These are phyloP conservation scores for Pueraria montana DNA, from an alignment of 306 rosid species.

Conservation along the genomic window DNA sequence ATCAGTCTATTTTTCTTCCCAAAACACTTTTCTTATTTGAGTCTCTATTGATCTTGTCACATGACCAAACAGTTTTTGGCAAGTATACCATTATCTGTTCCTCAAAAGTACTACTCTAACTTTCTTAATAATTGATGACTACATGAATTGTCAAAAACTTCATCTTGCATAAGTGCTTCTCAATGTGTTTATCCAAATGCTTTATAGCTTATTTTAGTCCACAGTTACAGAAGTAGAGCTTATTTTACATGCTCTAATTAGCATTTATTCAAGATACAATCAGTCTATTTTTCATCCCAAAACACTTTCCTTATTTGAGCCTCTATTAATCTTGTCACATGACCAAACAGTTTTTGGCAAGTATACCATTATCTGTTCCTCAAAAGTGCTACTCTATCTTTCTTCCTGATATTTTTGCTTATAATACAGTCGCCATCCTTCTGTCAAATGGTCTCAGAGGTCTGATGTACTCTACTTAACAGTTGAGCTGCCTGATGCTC, in stretches of 20 bases:
- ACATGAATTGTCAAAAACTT: not conserved
- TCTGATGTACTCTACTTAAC: conserved; percentile 63
- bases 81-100: not conserved
- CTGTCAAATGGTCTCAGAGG: conserved; percentile 76
- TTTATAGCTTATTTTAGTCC: not conserved
- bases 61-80: not conserved
- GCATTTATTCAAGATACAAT: not conserved
- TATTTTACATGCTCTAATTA: not conserved
- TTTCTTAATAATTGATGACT: not conserved
- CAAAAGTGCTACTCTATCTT: not conserved
- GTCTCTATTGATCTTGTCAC: not conserved
- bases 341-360: not conserved
- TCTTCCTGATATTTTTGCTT: not conserved
- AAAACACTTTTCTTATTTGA: not conserved
- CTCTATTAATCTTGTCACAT: not conserved
- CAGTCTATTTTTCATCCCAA: not conserved
- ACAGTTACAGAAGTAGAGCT: not conserved
- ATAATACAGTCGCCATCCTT: conserved; percentile 67
- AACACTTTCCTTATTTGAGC: not conserved
- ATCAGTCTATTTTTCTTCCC: not conserved
- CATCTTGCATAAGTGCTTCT: not conserved
- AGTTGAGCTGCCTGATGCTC: conserved; percentile 67
- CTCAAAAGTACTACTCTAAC: not conserved
- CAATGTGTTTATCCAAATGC: not conserved
- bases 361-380: not conserved